Evolutionary conservation across 495 filamentous ascomycete genomes (phyloP).

Genomic region (Podospora didyma): DNA sequence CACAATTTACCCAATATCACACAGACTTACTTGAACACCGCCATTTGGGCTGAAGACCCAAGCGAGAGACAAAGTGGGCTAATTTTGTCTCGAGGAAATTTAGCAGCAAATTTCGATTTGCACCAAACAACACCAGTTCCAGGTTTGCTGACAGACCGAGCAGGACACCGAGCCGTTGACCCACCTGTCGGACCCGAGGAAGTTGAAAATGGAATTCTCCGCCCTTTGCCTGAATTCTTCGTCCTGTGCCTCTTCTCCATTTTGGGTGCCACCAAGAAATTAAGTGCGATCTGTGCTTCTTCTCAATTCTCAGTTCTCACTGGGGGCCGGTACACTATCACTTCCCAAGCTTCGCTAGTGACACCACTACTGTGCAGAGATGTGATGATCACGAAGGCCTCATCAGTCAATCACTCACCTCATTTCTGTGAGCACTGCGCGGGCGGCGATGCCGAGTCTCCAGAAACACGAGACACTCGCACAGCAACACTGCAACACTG

Average conservation of each 20-base stretch:
- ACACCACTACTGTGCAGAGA: too few species aligned
- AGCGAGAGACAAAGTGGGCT: slow-evolving; percentile 1
- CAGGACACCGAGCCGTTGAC: slow-evolving; percentile 10
- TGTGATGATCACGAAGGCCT: too few species aligned
- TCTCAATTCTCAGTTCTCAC: too few species aligned
- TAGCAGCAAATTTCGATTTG: neutral
- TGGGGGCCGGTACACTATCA: neutral
- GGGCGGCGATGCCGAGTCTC: too few species aligned
- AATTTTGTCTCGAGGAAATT: slow-evolving; percentile 3
- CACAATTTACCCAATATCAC: slow-evolving; percentile 15
- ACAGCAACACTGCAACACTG: too few species aligned
- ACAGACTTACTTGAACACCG: neutral
- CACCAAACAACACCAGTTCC: neutral
- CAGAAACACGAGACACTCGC: too few species aligned
- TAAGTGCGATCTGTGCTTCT: slow-evolving; percentile 1
- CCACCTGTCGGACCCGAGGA: slow-evolving; percentile 6
- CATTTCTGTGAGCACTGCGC: too few species aligned
- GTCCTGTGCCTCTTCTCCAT: neutral
- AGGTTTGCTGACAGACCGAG: slow-evolving; percentile 5
- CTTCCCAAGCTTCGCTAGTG: neutral
- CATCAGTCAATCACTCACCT: too few species aligned
- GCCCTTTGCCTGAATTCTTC: neutral
- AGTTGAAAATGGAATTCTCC: neutral
- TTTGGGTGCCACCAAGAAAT: neutral
- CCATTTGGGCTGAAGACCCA: neutral